Percentiles rank a stretch among this genome's conserved stretches.
phyloP scores from a whole-genome alignment of 2,329 filamentous ascomycete genomes.

The Alternaria triticimaculans region DNA sequence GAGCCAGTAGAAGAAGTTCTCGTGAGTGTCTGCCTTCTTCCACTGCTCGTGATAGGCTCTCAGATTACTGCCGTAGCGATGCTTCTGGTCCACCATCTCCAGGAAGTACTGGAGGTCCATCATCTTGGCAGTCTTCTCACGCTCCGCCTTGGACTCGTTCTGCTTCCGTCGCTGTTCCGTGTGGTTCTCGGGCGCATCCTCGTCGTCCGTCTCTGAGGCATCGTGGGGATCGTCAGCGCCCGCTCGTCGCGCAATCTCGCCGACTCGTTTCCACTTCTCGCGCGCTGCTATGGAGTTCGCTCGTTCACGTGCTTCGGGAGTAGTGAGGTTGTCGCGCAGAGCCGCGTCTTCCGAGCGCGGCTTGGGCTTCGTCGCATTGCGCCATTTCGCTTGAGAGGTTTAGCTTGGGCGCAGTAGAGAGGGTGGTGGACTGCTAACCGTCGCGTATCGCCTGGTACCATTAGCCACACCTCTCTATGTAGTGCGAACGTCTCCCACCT shows the following conservation, averaged over 20 bases:
- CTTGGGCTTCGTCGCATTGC: slow-evolving; percentile 56
- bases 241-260: slow-evolving; percentile 73
- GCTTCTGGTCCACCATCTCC: slow-evolving; percentile 85
- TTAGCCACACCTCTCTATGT: slow-evolving; percentile 4
- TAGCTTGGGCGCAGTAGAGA: slow-evolving; percentile 30
- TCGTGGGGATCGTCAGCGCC: slow-evolving; percentile 68
- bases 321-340: slow-evolving; percentile 18
- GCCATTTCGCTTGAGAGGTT: slow-evolving; percentile 58
- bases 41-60: slow-evolving; percentile 83
- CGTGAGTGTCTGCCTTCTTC: slow-evolving; percentile 76
- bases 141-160: slow-evolving; percentile 61
- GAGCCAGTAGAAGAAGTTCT: slow-evolving; percentile 96
- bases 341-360: slow-evolving; percentile 47
- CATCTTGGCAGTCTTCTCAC: slow-evolving; percentile 72
- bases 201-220: slow-evolving; percentile 55
- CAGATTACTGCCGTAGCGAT: slow-evolving; percentile 85
- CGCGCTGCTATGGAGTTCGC: slow-evolving; percentile 57
- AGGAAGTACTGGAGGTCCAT: slow-evolving; percentile 88
- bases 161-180: slow-evolving; percentile 46
- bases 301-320: slow-evolving; percentile 35
- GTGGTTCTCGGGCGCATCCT: slow-evolving; percentile 42
- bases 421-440: slow-evolving; percentile 37
- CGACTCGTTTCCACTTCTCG: slow-evolving; percentile 77
- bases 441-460: slow-evolving; percentile 58
- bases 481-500: slow-evolving; percentile 57